phyloP scores from a whole-genome alignment of 805 yeast species.

The Candida dendrica region DNA sequence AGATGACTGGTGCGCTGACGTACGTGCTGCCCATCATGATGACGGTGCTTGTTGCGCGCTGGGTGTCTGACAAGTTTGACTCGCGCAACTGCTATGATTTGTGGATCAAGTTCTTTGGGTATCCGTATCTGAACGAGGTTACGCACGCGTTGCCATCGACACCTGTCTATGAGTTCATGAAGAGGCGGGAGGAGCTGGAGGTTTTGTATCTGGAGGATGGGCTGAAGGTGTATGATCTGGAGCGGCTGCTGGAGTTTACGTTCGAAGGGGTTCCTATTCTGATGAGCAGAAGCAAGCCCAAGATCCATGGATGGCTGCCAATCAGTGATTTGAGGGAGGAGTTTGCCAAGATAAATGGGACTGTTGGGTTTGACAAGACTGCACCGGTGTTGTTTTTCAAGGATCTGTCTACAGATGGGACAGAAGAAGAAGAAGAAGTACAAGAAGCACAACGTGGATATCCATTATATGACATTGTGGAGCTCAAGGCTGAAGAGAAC shows the following conservation, averaged over 20 bases:
- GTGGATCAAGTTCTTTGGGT: constrained; percentile 36
- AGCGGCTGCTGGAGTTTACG: constrained; percentile 10
- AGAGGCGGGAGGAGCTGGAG: constrained; percentile 19
- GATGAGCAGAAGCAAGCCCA: constrained; percentile 24
- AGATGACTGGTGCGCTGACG: constrained; percentile 78
- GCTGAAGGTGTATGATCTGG: constrained; percentile 21
- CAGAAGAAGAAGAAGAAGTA: background rate
- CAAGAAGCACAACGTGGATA: background rate
- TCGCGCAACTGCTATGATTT: constrained; percentile 59
- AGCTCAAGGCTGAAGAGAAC: constrained; percentile 8
- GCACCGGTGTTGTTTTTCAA: background rate
- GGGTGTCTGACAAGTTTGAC: constrained; percentile 58
- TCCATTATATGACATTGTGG: constrained; percentile 11
- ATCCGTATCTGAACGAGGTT: constrained; percentile 36
- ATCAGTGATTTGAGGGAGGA: constrained; percentile 29
- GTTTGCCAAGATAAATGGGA: constrained; percentile 8
- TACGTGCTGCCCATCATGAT: constrained; percentile 83
- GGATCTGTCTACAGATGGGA: background rate
- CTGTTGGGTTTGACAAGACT: background rate
- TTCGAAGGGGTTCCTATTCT: constrained; percentile 40
- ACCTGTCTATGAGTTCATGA: constrained; percentile 28
- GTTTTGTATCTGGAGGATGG: constrained; percentile 27
- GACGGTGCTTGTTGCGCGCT: constrained; percentile 68
- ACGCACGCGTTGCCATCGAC: constrained; percentile 33
- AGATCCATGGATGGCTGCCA: constrained; percentile 36